phyloP scores from a whole-genome alignment of 83 land plant species.

The Picea engelmannii region DNA sequence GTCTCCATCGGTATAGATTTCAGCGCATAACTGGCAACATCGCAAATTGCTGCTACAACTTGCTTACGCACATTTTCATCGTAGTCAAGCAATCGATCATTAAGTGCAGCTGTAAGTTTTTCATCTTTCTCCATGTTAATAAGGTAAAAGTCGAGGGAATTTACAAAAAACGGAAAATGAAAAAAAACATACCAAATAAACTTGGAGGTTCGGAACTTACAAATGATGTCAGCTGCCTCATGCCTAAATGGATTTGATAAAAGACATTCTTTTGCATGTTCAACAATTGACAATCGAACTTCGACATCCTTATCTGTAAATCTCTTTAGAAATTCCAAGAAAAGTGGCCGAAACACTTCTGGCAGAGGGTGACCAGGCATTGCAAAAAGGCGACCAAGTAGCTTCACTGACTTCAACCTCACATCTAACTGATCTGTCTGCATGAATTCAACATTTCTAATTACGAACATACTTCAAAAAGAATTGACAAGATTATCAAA shows the following conservation, averaged over 20 bases:
- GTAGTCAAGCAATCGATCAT: conserved; percentile 78
- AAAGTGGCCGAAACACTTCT: conserved; percentile 75
- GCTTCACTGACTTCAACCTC: conserved; percentile 72
- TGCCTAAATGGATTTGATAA: conserved; percentile 69
- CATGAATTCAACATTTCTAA: conserved; percentile 15
- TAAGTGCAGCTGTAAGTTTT: conserved; percentile 59
- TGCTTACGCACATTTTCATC: conserved; percentile 86
- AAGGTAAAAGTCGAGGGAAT: not conserved
- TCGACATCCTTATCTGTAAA: conserved; percentile 77
- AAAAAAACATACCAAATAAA: not conserved
- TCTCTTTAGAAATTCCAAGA: conserved; percentile 85
- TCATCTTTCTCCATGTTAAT: conserved; percentile 7
- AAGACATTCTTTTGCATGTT: conserved; percentile 73
- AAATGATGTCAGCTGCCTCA: conserved; percentile 70
- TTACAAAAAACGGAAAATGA: not conserved
- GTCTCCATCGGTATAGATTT: conserved; percentile 69
- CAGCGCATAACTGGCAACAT: conserved; percentile 57
- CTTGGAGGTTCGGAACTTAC: conserved; percentile 34
- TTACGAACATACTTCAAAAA: not conserved
- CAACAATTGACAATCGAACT: conserved; percentile 77
- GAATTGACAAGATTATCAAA: not conserved
- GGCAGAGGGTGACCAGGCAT: conserved; percentile 63
- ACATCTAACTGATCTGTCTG: conserved; percentile 73
- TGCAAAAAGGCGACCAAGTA: conserved; percentile 85
- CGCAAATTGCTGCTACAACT: conserved; percentile 84